phyloP scores from a whole-genome alignment of 352 stramenopile genomes.

The Pythium sp. region DNA sequence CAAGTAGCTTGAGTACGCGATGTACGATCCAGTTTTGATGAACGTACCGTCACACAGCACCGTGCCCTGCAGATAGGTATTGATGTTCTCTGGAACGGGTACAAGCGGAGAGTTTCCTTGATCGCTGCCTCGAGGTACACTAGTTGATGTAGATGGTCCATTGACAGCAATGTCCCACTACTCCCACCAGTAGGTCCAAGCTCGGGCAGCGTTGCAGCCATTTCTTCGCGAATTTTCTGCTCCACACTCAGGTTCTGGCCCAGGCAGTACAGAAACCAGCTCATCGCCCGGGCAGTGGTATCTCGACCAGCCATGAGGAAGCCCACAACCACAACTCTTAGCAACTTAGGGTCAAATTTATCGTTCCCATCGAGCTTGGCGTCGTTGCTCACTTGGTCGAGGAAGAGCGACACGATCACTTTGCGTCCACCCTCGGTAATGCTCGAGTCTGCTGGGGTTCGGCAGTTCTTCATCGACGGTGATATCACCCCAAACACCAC shows the following conservation, averaged over 20 bases:
- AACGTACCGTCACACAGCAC: no score
- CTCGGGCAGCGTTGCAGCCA: constrained; percentile 1
- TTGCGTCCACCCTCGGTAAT: background rate
- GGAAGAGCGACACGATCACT: background rate
- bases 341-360: background rate
- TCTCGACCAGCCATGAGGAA: background rate
- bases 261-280: background rate
- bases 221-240: background rate
- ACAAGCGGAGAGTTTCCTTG: background rate
- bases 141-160: background rate
- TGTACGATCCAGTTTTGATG: no score
- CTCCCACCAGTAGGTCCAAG: background rate
- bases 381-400: background rate
- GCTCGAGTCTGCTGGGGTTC: background rate
- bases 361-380: background rate
- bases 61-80: no score
- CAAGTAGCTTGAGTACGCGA: no score
- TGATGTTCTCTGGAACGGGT: no score
- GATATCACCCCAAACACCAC: constrained; percentile 11
- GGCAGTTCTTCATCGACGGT: background rate
- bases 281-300: background rate
- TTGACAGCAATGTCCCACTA: background rate
- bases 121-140: background rate
- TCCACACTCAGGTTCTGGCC: background rate
- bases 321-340: background rate